phyloP scores from a whole-genome alignment of 805 yeast species.

The Candida koratica region DNA sequence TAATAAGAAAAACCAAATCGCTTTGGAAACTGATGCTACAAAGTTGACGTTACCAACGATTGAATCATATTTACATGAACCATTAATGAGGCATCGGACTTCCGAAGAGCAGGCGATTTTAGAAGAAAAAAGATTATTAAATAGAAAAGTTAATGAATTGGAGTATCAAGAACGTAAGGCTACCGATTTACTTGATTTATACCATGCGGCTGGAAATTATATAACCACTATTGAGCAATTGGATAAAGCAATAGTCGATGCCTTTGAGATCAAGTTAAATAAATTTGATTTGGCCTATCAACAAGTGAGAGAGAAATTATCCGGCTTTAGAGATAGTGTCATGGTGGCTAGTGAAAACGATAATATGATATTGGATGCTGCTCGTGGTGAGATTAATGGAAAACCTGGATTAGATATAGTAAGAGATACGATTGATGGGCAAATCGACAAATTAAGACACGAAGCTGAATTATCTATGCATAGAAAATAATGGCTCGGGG shows the following conservation, averaged over 20 bases:
- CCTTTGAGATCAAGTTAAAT: conserved; percentile 44
- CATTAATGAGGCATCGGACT: conserved; percentile 70
- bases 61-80: conserved; percentile 60
- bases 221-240: conserved; percentile 71
- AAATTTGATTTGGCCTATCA: conserved; percentile 33
- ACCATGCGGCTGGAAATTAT: conserved; percentile 64
- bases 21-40: conserved; percentile 50
- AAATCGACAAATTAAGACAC: conserved; percentile 31
- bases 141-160: conserved; percentile 56
- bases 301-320: conserved; percentile 33
- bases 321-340: conserved; percentile 26
- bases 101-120: conserved; percentile 60
- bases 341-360: conserved; percentile 30
- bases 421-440: conserved; percentile 38
- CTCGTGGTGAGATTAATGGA: conserved; percentile 38
- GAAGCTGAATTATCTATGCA: conserved; percentile 34
- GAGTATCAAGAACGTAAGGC: conserved; percentile 52
- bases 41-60: conserved; percentile 76
- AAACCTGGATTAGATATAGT: conserved; percentile 40
- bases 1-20: conserved; percentile 22
- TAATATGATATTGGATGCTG: conserved; percentile 32
- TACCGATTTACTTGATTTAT: conserved; percentile 58
- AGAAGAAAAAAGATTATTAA: conserved; percentile 58
- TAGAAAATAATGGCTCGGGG: conserved; percentile 6
- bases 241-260: conserved; percentile 51